phyloP scores from a whole-genome alignment of 257 asterid species.

The Anisodus acutangulus region DNA sequence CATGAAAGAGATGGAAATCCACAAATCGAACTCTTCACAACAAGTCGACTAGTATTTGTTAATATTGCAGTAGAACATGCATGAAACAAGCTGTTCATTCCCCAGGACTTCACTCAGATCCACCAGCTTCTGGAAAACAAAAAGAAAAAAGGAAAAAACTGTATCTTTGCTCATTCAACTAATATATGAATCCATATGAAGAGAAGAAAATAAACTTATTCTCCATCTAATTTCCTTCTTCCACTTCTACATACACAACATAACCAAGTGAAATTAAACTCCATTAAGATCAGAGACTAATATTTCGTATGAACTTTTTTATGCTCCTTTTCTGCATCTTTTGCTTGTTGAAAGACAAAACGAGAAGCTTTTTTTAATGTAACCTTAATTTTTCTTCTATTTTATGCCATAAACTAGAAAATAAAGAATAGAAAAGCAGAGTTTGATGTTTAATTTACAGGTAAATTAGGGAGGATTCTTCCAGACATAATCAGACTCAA shows the following conservation, averaged over 20 bases:
- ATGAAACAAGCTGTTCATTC: conserved; percentile 77
- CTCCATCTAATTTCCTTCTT: background rate
- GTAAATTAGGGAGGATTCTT: conserved; percentile 21
- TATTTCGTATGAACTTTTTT: background rate
- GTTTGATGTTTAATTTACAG: conserved; percentile 3
- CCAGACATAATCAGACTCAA: conserved; percentile 22
- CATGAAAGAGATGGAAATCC: conserved; percentile 47
- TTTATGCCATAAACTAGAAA: background rate
- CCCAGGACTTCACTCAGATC: conserved; percentile 42
- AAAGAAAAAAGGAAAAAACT: background rate
- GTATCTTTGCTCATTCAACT: conserved; percentile 6
- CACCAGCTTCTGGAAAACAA: conserved; percentile 48
- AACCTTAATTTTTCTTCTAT: background rate
- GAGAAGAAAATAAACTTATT: background rate
- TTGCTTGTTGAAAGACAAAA: conserved; percentile 10
- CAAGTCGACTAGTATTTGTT: conserved; percentile 46
- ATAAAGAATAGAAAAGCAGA: background rate
- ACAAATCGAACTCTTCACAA: conserved; percentile 45
- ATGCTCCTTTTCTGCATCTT: background rate
- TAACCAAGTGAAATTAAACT: conserved; percentile 22
- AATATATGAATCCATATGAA: conserved; percentile 12
- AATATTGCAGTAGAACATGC: conserved; percentile 55
- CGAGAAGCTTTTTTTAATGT: background rate
- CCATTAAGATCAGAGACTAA: background rate
- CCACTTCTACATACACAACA: background rate